Evolutionary conservation across 2,329 filamentous ascomycete species (phyloP), one percentile per base, ranked within the genome.

Genomic region (Calonectria ilicicola): DNA sequence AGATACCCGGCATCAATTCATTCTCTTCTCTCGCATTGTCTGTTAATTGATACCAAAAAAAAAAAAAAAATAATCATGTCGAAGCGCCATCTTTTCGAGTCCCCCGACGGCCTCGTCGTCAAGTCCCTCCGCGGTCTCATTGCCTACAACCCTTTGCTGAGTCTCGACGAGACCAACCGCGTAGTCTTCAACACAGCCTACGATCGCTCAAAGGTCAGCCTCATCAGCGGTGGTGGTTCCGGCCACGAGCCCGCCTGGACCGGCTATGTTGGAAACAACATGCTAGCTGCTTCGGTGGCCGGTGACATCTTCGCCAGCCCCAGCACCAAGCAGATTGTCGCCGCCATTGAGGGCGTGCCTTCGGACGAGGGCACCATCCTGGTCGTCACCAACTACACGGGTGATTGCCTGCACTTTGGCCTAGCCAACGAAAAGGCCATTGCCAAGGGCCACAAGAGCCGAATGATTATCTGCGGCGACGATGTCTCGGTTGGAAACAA

Each of bases 301-400:
- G 93, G 93, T 10, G 93, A 92, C 0, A 94, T 95, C 76, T 95
- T 95, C 80, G 93, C 93, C 1, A 93, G 91, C 2, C 93, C 93
- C 0, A 91, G 88, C n/a, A 92, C 93, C 0, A 92, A 94, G 81
- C 93, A 95, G 81, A 90, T 95, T 67, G 86, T 92, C 58, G 86
- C 89, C 77, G 92, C 91, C 64, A 90, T 94, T 21, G 86, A 91
- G 76, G 86, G 90, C 63, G 89, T 93, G 0, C 89, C 91, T 42
- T 89, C 88, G 2, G 66, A 75, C 19, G 71, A 76, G 70, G 93
- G 93, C 8, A 91, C 94, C 1, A 83, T 95, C 40, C 89, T 95
- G 9, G 89, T 94, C 23, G 91, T 94, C 10, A 94, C 94, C 89
- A 95, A 95, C 80, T 94, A 94, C 79, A 94, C 92, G 0, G 91